phyloP scores from a whole-genome alignment of 2,329 filamentous ascomycete genomes.

The Ustulina deusta region DNA sequence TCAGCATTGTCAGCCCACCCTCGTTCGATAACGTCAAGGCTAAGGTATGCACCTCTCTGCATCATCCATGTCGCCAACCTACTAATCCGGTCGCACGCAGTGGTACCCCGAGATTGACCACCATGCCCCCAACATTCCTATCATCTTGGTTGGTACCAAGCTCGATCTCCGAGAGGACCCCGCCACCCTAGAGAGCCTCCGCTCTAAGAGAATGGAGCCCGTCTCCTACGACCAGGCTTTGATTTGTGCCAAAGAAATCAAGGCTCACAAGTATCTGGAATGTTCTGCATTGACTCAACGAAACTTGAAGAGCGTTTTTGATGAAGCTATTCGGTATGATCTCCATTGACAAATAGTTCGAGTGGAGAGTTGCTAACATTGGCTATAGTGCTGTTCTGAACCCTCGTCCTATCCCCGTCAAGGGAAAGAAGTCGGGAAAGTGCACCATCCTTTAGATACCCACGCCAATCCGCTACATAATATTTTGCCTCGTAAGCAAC shows the following conservation, averaged over 20 bases:
- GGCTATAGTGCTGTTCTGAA: conserved; percentile 74
- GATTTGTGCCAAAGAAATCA: conserved; percentile 90
- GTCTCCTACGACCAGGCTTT: conserved; percentile 94
- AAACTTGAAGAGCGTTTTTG: conserved; percentile 98
- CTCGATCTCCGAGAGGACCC: conserved; percentile 93
- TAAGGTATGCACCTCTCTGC: conserved; percentile 73
- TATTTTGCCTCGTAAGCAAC: conserved; percentile 45
- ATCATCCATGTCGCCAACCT: not conserved
- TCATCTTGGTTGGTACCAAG: conserved; percentile 97
- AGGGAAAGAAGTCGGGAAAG: conserved; percentile 74
- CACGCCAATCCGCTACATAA: conserved; percentile 39
- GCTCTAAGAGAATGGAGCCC: conserved; percentile 95
- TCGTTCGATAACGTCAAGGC: conserved; percentile 99
- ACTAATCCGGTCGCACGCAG: conserved; percentile 59
- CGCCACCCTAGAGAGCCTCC: conserved; percentile 81
- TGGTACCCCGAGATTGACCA: conserved; percentile 99
- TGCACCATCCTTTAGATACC: conserved; percentile 73
- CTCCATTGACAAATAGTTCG: conserved; percentile 48
- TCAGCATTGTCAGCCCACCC: conserved; percentile 96
- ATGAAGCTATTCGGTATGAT: conserved; percentile 94
- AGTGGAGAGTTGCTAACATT: conserved; percentile 38
- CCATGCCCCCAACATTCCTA: conserved; percentile 93
- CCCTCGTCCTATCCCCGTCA: conserved; percentile 68
- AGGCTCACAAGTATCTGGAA: conserved; percentile 96
- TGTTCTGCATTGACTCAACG: conserved; percentile 97